A percentile compares a stretch with the other conserved stretches of the same genome.
phyloP scores from a whole-genome alignment of 1,284 basidiomycete species.

The Boletus smithii region DNA sequence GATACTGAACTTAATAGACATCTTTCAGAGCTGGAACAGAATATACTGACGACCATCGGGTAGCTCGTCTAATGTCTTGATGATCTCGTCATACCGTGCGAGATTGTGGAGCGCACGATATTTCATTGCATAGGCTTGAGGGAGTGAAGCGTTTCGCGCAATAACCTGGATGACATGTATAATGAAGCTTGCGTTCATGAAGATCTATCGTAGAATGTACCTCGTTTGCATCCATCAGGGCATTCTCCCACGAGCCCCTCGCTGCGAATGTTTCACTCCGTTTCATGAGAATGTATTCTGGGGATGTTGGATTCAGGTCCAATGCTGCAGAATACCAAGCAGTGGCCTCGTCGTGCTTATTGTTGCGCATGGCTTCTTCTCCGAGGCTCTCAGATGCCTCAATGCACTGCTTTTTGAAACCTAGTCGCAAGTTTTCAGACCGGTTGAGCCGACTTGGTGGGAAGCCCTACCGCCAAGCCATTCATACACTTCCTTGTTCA shows the following conservation, averaged over 20 bases:
- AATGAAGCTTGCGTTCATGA: not conserved
- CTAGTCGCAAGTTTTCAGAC: not conserved
- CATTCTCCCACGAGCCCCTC: not conserved
- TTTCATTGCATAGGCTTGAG: not conserved
- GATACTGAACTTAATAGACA: not conserved
- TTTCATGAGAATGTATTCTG: slow-evolving; percentile 1
- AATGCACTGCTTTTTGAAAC: not conserved
- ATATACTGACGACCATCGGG: not conserved
- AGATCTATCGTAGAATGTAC: not conserved
- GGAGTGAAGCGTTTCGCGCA: not conserved
- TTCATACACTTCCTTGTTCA: not conserved
- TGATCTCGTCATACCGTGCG: not conserved
- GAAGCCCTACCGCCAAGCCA: not conserved
- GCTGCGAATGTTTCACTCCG: slow-evolving; percentile 3
- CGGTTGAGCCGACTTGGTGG: not conserved
- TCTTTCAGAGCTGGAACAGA: not conserved
- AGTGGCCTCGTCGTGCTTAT: not conserved
- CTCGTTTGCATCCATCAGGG: slow-evolving; percentile 1
- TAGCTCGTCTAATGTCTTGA: not conserved
- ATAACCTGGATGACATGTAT: not conserved
- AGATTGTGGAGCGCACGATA: not conserved
- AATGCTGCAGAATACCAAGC: not conserved
- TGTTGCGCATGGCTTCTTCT: not conserved
- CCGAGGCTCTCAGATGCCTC: not conserved
- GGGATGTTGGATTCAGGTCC: not conserved